Evolutionary conservation across 768 basidiomycete genomes (phyloP), one percentile per base, ranked within the genome.

Genomic region (Mycena galericulata): DNA sequence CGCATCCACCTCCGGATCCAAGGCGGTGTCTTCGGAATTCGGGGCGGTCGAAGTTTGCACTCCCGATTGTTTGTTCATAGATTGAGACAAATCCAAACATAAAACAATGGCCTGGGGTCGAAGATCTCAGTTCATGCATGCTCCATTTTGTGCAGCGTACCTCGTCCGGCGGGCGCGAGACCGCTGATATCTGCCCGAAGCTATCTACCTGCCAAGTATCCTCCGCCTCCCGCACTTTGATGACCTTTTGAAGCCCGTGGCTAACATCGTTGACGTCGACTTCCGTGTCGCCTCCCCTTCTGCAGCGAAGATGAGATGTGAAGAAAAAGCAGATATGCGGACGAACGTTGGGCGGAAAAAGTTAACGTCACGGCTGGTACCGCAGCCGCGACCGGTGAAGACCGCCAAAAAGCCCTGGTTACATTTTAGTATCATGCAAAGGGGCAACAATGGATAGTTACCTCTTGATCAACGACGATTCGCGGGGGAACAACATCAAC

Each of bases 231-330:
- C 77, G 72, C 17, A 45, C 36, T 4, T 43, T 59, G 29, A 75
- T 76, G 27, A 75, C 56, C 29, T 65, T 70, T 27, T 76, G 61
- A 7, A 76, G 65, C 4, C 70, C 67, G 34, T 74, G 70, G 24
- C 72, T 71, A 32, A 77, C 76, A 41, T 75, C 77, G 54, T 78
- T 78, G 8, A 77, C 72, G 49, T 78, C 77, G 9, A 78, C 76
- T 49, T 72, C 75, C 3, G 76, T 76, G 43, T 76, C 76, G 1
- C 77, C 77, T 1, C 74, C 75, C n/a, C 68, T 69, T 27, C 75
- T 78, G 54, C 0, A 20, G n/a, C 27, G 14, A 12, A 34, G 4
- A 15, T n/a, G 9, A 43, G 15, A 14, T 51, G 15, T 14, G 11
- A 32, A 20, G 18, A 27, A 20, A 40, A 4, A 5, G 14, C 1